phyloP scores from a whole-genome alignment of 306 rosid genomes.

The Ormosia emarginata region DNA sequence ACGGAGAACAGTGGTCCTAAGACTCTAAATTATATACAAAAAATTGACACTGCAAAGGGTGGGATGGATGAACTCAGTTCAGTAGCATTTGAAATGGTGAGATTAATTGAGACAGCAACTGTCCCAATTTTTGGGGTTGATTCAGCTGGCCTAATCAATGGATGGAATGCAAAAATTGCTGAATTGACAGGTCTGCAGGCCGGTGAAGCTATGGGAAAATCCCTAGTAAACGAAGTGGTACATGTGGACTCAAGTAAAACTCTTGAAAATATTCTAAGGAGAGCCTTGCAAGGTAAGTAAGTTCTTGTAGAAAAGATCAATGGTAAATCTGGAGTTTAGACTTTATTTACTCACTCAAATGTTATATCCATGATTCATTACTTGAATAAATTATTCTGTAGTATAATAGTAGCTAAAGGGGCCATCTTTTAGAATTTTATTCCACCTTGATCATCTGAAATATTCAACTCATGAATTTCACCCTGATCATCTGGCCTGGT shows the following conservation, averaged over 20 bases:
- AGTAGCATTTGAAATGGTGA: slow-evolving; percentile 80
- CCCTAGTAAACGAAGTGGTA: slow-evolving; percentile 58
- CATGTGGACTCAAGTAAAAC: slow-evolving; percentile 51
- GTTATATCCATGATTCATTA: neutral
- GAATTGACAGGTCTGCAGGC: slow-evolving; percentile 60
- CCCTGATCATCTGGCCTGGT: neutral
- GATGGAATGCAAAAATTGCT: slow-evolving; percentile 75
- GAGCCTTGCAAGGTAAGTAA: slow-evolving; percentile 66
- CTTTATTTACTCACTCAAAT: slow-evolving; percentile 4
- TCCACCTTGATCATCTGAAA: neutral
- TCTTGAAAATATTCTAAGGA: slow-evolving; percentile 37
- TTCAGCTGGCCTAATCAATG: slow-evolving; percentile 63
- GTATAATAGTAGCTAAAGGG: neutral
- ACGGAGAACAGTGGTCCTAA: slow-evolving; percentile 33
- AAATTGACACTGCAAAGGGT: slow-evolving; percentile 28
- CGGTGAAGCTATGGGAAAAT: slow-evolving; percentile 63
- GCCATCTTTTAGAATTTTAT: slow-evolving; percentile 1
- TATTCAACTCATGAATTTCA: slow-evolving; percentile 5
- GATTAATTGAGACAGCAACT: slow-evolving; percentile 79
- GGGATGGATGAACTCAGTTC: slow-evolving; percentile 62
- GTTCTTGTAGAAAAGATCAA: neutral
- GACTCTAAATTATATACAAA: slow-evolving; percentile 14
- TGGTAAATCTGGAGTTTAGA: neutral
- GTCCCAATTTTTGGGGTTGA: slow-evolving; percentile 83
- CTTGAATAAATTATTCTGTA: neutral